Percentiles rank a stretch among this genome's conserved stretches.
Conservation (phyloP, 345 rosid genomes). For the Corymbia maculata region DNA sequence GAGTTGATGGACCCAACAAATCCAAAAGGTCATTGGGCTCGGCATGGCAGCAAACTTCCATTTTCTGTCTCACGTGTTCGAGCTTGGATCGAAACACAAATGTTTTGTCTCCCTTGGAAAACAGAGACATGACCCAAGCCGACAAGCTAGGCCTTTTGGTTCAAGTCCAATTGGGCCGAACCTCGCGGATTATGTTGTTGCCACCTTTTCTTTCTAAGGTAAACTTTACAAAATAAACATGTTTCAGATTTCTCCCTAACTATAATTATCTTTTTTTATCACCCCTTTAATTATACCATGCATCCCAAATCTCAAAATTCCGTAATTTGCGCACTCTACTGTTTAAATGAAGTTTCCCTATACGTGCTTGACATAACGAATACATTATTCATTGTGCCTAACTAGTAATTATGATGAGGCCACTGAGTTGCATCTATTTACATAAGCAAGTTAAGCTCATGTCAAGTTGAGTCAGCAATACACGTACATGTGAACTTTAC, state of each 20-base stretch:
- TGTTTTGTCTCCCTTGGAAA: background rate
- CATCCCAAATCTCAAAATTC: background rate
- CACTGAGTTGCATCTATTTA: background rate
- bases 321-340: background rate
- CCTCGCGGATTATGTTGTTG: background rate
- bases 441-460: background rate
- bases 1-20: background rate
- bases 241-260: background rate
- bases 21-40: background rate
- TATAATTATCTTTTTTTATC: background rate
- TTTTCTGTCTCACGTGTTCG: background rate
- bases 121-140: background rate
- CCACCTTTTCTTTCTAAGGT: background rate
- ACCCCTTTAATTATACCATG: background rate
- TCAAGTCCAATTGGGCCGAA: background rate
- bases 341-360: background rate
- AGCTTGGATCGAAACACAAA: background rate
- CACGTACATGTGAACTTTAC: background rate
- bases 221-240: background rate
- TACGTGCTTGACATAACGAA: background rate
- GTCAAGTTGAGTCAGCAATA: background rate
- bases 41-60: background rate
- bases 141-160: background rate
- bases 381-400: background rate
- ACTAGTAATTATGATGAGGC: background rate